phyloP scores from a whole-genome alignment of 768 basidiomycete genomes.

The Lactarius vividus region DNA sequence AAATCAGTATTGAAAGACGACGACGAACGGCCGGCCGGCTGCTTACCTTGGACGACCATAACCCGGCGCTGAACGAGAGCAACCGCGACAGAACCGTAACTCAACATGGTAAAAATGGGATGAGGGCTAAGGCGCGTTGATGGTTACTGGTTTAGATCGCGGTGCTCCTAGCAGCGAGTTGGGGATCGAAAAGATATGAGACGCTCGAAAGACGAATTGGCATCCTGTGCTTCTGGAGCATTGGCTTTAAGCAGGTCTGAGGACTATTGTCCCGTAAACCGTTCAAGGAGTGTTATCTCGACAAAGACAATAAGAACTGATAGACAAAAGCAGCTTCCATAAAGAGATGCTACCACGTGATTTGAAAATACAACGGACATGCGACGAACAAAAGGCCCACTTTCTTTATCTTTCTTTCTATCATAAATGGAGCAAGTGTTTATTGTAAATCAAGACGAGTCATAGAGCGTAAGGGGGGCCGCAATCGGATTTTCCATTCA shows the following conservation, averaged over 20 bases:
- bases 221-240: not conserved
- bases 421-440: not conserved
- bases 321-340: constrained; percentile 1
- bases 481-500: not conserved
- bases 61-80: constrained; percentile 68
- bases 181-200: not conserved
- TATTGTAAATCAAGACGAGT: not conserved
- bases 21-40: not conserved
- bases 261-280: constrained; percentile 24
- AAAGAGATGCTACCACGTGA: constrained; percentile 1
- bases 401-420: not conserved
- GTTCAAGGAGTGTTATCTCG: not conserved
- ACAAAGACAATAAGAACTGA: not conserved
- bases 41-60: constrained; percentile 63
- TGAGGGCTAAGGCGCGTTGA: not conserved
- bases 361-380: not conserved
- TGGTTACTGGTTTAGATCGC: not conserved
- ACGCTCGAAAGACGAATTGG: not conserved
- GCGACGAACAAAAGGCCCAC: not conserved
- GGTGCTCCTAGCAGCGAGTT: not conserved
- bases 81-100: constrained; percentile 58
- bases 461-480: not conserved
- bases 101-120: constrained; percentile 18
- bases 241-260: not conserved
- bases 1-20: not conserved